Percentiles rank a stretch among this genome's conserved stretches.
Evolutionary conservation across 225 moss, liverwort and hornwort species (phyloP).

Genomic region (Asterella californica): DNA sequence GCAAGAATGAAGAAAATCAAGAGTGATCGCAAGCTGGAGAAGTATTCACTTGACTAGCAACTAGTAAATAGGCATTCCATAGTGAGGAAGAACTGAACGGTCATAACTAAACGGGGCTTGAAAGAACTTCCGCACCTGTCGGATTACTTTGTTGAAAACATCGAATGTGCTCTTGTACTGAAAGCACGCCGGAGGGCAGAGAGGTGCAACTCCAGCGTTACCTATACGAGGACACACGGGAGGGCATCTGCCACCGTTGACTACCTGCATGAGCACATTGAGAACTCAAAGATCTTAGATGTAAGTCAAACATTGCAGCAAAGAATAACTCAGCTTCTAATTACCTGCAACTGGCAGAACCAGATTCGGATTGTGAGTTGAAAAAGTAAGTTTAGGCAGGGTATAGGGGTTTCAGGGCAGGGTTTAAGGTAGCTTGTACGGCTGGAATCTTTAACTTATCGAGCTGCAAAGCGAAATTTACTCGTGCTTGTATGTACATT

Average conservation of each 20-base stretch:
- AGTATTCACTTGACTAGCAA: neutral
- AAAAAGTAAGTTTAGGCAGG: too few species aligned
- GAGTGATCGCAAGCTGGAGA: neutral
- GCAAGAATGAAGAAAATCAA: neutral
- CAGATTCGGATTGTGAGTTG: neutral
- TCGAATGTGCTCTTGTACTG: constrained; percentile 55
- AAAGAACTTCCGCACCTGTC: constrained; percentile 35
- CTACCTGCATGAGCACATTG: constrained; percentile 16
- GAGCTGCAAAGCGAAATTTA: neutral
- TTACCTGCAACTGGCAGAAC: neutral
- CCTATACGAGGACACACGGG: constrained; percentile 56
- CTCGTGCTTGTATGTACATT: neutral
- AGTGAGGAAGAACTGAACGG: neutral
- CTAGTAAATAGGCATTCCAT: neutral
- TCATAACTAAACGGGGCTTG: neutral
- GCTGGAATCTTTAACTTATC: neutral
- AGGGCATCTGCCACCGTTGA: constrained; percentile 43
- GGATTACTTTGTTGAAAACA: constrained; percentile 48
- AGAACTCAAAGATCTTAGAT: neutral
- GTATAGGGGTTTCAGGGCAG: too few species aligned
- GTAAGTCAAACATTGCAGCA: neutral
- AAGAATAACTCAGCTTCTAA: neutral
- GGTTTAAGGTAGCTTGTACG: too few species aligned
- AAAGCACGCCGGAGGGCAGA: constrained; percentile 48
- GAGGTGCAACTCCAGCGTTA: constrained; percentile 44